Conservation (phyloP, 345 rosid genomes). For the Aurinia saxatilis region DNA sequence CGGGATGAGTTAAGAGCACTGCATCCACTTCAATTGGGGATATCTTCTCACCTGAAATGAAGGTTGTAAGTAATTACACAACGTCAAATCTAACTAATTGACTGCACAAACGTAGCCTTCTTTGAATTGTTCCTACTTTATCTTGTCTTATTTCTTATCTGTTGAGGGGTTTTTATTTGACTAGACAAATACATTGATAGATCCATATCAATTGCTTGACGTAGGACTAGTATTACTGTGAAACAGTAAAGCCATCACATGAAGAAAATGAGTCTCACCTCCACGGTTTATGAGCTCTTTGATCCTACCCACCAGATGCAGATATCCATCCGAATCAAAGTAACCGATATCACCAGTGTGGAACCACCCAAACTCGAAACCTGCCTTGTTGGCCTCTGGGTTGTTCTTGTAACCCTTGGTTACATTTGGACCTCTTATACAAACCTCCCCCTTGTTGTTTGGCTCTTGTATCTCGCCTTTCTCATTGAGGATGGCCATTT, state of each 20-base stretch:
- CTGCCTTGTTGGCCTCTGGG: slow-evolving; percentile 74
- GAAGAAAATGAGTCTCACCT: slow-evolving; percentile 39
- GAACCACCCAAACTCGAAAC: slow-evolving; percentile 87
- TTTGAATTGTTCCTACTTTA: slow-evolving; percentile 4
- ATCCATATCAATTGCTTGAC: not conserved
- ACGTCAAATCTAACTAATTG: not conserved
- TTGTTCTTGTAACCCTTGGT: slow-evolving; percentile 89
- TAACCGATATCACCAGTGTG: slow-evolving; percentile 83
- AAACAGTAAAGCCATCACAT: slow-evolving; percentile 3
- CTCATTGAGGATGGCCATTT: slow-evolving; percentile 63
- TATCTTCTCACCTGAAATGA: slow-evolving; percentile 77
- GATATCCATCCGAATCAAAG: slow-evolving; percentile 75
- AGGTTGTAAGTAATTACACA: not conserved
- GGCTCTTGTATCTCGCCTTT: slow-evolving; percentile 48
- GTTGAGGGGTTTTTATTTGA: not conserved
- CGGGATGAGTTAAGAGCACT: slow-evolving; percentile 64
- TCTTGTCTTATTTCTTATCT: not conserved
- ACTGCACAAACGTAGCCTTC: slow-evolving; percentile 5
- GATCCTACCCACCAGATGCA: slow-evolving; percentile 87
- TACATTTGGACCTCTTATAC: slow-evolving; percentile 87
- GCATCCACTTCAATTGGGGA: slow-evolving; percentile 95
- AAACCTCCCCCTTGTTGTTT: slow-evolving; percentile 58
- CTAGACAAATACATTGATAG: not conserved
- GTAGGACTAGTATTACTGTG: not conserved
- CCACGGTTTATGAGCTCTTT: slow-evolving; percentile 99